Evolutionary conservation across 768 basidiomycete genomes (phyloP).

Genomic region (Mycena amicta): DNA sequence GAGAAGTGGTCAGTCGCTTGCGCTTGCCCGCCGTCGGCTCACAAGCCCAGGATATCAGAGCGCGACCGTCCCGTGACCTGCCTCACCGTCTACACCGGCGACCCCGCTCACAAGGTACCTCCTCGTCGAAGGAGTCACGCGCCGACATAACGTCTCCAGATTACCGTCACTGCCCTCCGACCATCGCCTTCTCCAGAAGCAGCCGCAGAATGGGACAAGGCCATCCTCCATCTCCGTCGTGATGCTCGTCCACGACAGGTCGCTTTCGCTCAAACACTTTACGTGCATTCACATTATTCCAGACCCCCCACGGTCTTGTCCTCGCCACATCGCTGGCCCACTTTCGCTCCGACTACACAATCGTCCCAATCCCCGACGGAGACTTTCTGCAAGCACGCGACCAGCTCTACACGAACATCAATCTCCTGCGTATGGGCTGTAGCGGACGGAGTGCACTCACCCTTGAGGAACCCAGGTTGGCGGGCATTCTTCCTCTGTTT

Average conservation of each 20-base stretch:
- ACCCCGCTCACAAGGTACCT: conserved; percentile 63
- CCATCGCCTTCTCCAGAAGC: conserved; percentile 48
- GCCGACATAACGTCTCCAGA: conserved; percentile 38
- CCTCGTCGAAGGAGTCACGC: neutral
- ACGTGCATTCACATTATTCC: neutral
- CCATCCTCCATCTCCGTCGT: conserved; percentile 60
- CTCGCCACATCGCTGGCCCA: conserved; percentile 85
- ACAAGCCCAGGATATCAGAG: conserved; percentile 60
- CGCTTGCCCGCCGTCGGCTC: conserved; percentile 1
- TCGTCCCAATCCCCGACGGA: conserved; percentile 76
- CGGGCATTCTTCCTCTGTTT: conserved; percentile 4
- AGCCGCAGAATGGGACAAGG: conserved; percentile 60
- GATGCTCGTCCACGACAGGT: conserved; percentile 77
- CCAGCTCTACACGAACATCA: conserved; percentile 79
- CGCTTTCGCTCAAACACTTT: neutral
- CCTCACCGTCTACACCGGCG: conserved; percentile 77
- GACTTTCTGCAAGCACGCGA: conserved; percentile 64
- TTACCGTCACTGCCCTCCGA: conserved; percentile 58
- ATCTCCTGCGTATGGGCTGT: conserved; percentile 82
- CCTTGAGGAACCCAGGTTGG: conserved; percentile 73
- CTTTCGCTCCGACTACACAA: conserved; percentile 86
- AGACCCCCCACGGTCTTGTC: conserved; percentile 69
- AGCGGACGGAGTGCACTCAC: conserved; percentile 77
- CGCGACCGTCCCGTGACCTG: conserved; percentile 60
- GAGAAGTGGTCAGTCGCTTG: conserved; percentile 66